Percentiles rank a stretch among this genome's conserved stretches.
Conservation (phyloP, 176 grass and related monocot species). For the Olyra latifolia region DNA sequence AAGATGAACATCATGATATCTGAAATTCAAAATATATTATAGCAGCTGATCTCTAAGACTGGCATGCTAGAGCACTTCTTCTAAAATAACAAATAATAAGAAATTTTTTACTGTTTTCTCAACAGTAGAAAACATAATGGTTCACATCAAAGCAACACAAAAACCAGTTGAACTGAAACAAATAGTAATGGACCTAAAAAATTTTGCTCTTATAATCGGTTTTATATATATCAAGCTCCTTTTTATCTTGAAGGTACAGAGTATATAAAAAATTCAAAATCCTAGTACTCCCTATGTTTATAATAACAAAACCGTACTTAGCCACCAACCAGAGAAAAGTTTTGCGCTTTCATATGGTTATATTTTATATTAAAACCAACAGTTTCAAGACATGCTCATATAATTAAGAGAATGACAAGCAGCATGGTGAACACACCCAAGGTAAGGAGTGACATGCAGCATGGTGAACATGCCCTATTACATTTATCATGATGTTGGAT, state of each 20-base stretch:
- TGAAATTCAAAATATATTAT: not conserved
- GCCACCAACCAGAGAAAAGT: not conserved
- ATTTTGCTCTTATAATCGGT: not conserved
- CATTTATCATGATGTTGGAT: not conserved
- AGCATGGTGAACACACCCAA: not conserved
- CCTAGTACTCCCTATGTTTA: not conserved
- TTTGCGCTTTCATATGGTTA: not conserved
- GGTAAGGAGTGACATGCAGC: not conserved
- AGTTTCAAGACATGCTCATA: not conserved
- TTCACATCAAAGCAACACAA: not conserved
- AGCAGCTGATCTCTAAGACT: not conserved
- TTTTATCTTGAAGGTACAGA: not conserved
- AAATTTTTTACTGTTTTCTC: no score
- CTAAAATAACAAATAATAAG: not conserved
- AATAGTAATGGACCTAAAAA: not conserved
- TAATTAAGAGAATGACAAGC: not conserved
- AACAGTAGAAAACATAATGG: not conserved
- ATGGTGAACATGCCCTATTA: not conserved
- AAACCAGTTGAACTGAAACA: not conserved
- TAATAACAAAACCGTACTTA: not conserved
- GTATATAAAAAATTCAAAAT: not conserved
- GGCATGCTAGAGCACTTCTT: not conserved
- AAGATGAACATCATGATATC: conserved; percentile 12
- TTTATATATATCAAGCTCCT: not conserved
- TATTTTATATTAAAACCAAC: not conserved